phyloP scores from a whole-genome alignment of 805 yeast genomes.

The Myxozyma vanderwaltii region DNA sequence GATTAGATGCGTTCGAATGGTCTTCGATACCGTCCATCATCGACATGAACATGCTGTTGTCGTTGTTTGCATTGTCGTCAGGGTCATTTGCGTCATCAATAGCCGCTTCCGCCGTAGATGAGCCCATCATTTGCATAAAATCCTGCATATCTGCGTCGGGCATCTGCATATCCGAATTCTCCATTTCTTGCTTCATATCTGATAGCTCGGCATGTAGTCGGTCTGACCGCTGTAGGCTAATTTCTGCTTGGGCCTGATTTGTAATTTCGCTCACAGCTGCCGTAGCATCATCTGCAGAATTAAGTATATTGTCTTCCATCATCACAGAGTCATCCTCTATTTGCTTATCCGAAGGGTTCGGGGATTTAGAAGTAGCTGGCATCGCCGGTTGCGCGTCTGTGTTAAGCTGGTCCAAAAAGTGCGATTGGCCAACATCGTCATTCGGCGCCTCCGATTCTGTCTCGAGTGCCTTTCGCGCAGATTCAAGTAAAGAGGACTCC shows the following conservation, averaged over 20 bases:
- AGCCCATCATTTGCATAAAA: slow-evolving; percentile 24
- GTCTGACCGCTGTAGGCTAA: neutral
- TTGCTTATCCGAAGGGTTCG: neutral
- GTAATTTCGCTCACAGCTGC: neutral
- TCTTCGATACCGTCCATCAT: slow-evolving; percentile 7
- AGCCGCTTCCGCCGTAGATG: neutral
- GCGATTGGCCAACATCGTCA: neutral
- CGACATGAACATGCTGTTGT: neutral
- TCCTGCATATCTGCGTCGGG: slow-evolving; percentile 14
- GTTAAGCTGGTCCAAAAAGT: too few relatives aligned
- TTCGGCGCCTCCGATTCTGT: neutral
- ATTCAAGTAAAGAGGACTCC: neutral
- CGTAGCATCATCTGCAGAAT: neutral
- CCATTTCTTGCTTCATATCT: neutral
- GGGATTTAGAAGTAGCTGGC: neutral
- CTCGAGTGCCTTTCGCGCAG: neutral
- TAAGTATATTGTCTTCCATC: too few relatives aligned
- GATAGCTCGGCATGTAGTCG: neutral
- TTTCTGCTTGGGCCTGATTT: neutral
- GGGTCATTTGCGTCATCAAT: neutral
- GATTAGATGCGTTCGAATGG: neutral
- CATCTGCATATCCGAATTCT: slow-evolving; percentile 1
- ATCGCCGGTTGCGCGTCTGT: too few relatives aligned
- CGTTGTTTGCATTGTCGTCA: neutral
- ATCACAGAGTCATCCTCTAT: neutral